Base-by-base conservation (phyloP, 2,329 filamentous ascomycete genomes). In the Ophiocordyceps camponoti-leonardi region DNA sequence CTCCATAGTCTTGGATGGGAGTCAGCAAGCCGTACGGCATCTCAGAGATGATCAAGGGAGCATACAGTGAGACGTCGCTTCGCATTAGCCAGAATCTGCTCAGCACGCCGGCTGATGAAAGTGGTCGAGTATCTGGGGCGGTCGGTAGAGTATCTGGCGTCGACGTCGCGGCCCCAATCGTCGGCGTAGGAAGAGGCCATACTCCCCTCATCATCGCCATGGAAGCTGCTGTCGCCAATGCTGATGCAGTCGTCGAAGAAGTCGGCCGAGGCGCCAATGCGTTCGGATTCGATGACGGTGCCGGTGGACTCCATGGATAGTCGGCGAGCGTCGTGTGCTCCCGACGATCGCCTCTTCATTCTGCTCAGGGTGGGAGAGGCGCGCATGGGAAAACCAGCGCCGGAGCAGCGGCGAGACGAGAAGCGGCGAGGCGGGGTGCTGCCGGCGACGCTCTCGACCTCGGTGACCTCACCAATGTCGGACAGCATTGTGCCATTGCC, bases 81-180 rank as follows among this genome's bases (percentile, higher is more conserved):
- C 30, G 90, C 90, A 63, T 94, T 94, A 46, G 87, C 86, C 46
- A 96, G 71, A 57, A 95, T 95, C 56, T 88, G 72, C 59, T 95
- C 88, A 1, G 88, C 88, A 54, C 86, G 77, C 52, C 81, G 80
- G 60, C 86, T 90, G 50, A 94, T 65, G 22, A 84, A 79, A 16
- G 74, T 79, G 43, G 83, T 85, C 4, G 85, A 85, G 54, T 81
- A 77, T 41, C 72, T 70, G 46, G 83, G 75, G 47, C 79, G 75
- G 23, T 46, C 51, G 19, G 45, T 47, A 19, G 50, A 48, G 23
- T 50, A 37, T 31, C 47, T 47, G 31, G 45, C 49, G 11, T 44
- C 41, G 43, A 45, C 31, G 44, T 26, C 48, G 22, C 50, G 51
- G 40, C 63, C 56, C 43, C 61, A 58, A 41, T 72, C 72, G 42